These are phyloP conservation scores for Paramecium primaurelia DNA, from an alignment of 73 alveolate species.

Conservation along the genomic window DNA sequence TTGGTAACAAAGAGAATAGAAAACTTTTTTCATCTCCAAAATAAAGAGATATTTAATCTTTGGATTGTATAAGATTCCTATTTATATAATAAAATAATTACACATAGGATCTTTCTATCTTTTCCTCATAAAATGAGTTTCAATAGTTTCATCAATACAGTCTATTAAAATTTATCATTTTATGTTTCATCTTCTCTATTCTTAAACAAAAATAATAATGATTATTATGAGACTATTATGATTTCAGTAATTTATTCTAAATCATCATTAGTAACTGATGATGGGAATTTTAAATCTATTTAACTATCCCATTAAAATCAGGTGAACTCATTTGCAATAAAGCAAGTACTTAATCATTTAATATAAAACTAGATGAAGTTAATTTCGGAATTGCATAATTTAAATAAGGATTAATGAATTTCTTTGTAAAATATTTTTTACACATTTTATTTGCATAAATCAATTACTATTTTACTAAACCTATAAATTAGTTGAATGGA, in stretches of 20 bases:
- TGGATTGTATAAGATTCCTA: neutral
- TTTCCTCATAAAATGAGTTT: neutral
- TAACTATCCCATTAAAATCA: neutral
- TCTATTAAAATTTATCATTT: neutral
- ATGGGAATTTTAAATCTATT: neutral
- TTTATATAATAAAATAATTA: neutral
- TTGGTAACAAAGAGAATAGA: neutral
- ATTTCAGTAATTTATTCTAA: neutral
- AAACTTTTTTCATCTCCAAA: conserved; percentile 14
- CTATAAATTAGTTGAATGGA: conserved; percentile 7
- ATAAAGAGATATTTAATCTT: neutral
- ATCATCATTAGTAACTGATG: neutral
- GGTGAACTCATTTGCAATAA: neutral
- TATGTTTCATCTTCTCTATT: conserved; percentile 13
- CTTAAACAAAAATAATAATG: neutral
- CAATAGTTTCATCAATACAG: neutral
- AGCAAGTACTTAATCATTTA: conserved; percentile 12
- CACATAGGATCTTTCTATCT: conserved; percentile 11
- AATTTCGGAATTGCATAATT: neutral
- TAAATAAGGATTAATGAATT: neutral
- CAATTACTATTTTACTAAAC: neutral
- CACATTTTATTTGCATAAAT: conserved; percentile 47
- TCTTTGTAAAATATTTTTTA: neutral
- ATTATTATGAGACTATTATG: neutral
- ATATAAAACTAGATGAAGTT: neutral